Evolutionary conservation across 1,284 basidiomycete species (phyloP), one percentile per base, ranked within the genome.

Genomic region (Malassezia cuniculi): DNA sequence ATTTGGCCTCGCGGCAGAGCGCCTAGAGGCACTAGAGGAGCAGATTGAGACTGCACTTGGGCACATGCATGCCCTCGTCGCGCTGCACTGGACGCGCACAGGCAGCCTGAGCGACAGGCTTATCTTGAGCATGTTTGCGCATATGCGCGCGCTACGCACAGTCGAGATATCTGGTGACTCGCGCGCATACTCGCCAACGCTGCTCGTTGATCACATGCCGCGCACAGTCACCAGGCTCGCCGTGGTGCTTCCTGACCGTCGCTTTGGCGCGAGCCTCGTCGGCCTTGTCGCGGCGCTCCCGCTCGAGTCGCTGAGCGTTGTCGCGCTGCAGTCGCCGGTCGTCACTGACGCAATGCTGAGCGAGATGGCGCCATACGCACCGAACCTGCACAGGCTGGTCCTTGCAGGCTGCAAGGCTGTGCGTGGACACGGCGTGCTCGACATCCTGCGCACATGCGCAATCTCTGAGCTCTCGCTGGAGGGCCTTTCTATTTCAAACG

Each of bases 41-140:
- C 41, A 50, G 9, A 55, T 65, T 17, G 45, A 49, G 11, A 31
- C 21, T 1, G 40, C 52, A 0, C 48, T 65, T 26, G 18, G 28
- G 14, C 28, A 50, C 18, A 51, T 54, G 4, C 27, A 29, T 26
- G 42, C 54, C 19, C 39, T 65, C 7, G 39, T 46, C 14, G 47
- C 46, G 27, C 50, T 65, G 28, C 45, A 46, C 18, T 65, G 62
- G 62, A 65, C 62, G 10, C 30, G 62, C 24, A 57, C 58, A 6
- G 62, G 62, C 18, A 61, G 58, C 20, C 39, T 65, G 27, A 60
- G 52, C 27, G 52, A 62, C 24, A 49, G 60, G 12, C 25, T 60
- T 6, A 18, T 62, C n/a, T 46, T 29, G 14, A 31, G 21, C 17
- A 43, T 52, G 25, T 54, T 49, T 29, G 43, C 43, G 17, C 21